Conservation (phyloP, 169 alveolate species). For the Eimeria mitis region DNA sequence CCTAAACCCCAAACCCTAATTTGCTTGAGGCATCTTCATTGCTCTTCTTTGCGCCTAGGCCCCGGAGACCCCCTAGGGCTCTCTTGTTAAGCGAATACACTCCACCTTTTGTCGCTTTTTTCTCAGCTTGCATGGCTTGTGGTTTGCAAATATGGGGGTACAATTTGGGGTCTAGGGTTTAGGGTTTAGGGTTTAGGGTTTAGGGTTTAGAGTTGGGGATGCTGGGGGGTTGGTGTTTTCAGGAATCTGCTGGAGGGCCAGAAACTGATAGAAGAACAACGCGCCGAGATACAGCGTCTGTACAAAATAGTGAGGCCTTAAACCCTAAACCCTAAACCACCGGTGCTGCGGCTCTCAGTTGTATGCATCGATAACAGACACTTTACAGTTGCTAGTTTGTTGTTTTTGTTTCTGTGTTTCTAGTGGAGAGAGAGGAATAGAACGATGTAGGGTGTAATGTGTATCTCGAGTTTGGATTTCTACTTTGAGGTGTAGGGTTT, state of each 20-base stretch:
- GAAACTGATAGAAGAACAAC: conserved; percentile 66
- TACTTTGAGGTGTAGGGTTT: background rate
- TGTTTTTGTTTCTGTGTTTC: background rate
- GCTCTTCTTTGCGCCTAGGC: no score
- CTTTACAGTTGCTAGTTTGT: no score
- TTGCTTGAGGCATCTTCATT: background rate
- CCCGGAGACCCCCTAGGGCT: no score
- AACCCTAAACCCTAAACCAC: no score
- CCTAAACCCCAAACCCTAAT: background rate
- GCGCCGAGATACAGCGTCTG: conserved; percentile 63
- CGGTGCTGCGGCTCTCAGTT: background rate
- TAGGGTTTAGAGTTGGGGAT: background rate
- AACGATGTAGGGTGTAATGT: background rate
- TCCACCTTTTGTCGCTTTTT: no score
- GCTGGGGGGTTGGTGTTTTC: background rate
- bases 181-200: background rate
- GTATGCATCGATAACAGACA: no score
- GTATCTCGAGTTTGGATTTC: no score
- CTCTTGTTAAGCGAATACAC: no score
- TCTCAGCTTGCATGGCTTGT: no score
- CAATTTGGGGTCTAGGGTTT: background rate
- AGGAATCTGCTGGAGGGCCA: conserved; percentile 44
- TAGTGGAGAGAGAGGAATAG: background rate
- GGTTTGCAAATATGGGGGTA: background rate
- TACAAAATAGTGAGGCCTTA: conserved; percentile 14